These are phyloP conservation scores for Aegilops speltoides DNA, from an alignment of 176 grass and related monocot species.

Conservation along the genomic window DNA sequence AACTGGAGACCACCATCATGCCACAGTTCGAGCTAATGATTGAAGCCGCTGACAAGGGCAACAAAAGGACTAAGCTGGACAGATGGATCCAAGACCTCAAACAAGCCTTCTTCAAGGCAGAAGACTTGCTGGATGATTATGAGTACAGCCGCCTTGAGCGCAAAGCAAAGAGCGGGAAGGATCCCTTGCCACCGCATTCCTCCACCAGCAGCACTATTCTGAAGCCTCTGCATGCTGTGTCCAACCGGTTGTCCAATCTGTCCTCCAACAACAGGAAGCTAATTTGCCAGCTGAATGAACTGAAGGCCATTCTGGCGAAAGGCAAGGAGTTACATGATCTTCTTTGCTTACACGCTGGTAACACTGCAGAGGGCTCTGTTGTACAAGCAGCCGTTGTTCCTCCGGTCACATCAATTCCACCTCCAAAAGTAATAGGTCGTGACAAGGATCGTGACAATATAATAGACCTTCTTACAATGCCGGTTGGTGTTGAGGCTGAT, in stretches of 20 bases:
- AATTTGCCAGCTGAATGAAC: neutral
- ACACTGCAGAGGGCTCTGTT: rapidly evolving
- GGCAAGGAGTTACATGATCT: neutral
- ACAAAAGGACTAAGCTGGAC: neutral
- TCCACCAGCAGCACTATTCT: neutral
- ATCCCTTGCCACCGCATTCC: neutral
- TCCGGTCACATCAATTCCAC: no score
- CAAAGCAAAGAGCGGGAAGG: neutral
- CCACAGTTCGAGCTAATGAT: slow-evolving; percentile 17
- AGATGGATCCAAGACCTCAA: slow-evolving; percentile 17
- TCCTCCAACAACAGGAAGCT: neutral
- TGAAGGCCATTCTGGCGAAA: neutral
- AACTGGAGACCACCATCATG: slow-evolving; percentile 8
- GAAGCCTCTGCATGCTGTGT: neutral
- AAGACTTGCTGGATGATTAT: slow-evolving; percentile 29
- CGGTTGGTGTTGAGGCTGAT: no score
- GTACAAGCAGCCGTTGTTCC: no score
- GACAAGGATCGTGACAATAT: neutral
- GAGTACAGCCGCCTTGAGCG: slow-evolving; percentile 9
- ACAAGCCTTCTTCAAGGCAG: neutral
- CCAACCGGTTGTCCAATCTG: neutral
- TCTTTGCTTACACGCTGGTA: neutral
- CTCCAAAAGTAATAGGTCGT: neutral
- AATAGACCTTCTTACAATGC: neutral
- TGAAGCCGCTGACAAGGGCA: slow-evolving; percentile 3